A percentile compares a stretch with the other conserved stretches of the same genome.
These are phyloP conservation scores for Candida mesenterica DNA, from an alignment of 1,139 yeast species.

Conservation along the genomic window DNA sequence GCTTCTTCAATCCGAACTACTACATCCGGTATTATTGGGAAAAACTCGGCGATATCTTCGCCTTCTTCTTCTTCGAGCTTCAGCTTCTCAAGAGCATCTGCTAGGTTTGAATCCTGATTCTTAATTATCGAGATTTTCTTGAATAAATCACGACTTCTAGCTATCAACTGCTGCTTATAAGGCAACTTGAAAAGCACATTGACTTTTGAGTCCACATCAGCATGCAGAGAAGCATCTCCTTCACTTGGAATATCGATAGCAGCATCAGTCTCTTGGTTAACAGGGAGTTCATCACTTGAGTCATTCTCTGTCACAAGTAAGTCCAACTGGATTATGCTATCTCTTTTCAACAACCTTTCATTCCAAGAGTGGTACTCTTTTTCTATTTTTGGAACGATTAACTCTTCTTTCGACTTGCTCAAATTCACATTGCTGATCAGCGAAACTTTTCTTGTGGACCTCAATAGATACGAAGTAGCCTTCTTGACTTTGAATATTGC, in stretches of 20 bases:
- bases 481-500: slow-evolving; percentile 60
- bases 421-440: slow-evolving; percentile 38
- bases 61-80: background rate
- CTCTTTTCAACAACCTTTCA: slow-evolving; percentile 34
- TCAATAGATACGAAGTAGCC: slow-evolving; percentile 53
- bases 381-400: slow-evolving; percentile 32
- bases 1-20: slow-evolving; percentile 24
- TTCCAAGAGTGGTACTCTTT: slow-evolving; percentile 41
- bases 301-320: slow-evolving; percentile 15
- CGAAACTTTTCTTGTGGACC: slow-evolving; percentile 57
- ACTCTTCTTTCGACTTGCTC: slow-evolving; percentile 41
- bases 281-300: background rate
- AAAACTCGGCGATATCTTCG: slow-evolving; percentile 7
- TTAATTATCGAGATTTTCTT: slow-evolving; percentile 1
- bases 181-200: slow-evolving; percentile 22
- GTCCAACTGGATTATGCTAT: slow-evolving; percentile 26
- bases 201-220: slow-evolving; percentile 12
- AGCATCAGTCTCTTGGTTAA: slow-evolving; percentile 9
- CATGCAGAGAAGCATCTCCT: slow-evolving; percentile 4
- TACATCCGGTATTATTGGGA: slow-evolving; percentile 24
- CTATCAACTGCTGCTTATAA: slow-evolving; percentile 22
- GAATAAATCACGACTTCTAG: slow-evolving; percentile 15
- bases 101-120: background rate
- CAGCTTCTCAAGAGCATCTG: too few species aligned
- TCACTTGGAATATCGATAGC: slow-evolving; percentile 6